Base-by-base conservation (phyloP, 2,329 filamentous ascomycete species). In the Fusarium proliferatum region DNA sequence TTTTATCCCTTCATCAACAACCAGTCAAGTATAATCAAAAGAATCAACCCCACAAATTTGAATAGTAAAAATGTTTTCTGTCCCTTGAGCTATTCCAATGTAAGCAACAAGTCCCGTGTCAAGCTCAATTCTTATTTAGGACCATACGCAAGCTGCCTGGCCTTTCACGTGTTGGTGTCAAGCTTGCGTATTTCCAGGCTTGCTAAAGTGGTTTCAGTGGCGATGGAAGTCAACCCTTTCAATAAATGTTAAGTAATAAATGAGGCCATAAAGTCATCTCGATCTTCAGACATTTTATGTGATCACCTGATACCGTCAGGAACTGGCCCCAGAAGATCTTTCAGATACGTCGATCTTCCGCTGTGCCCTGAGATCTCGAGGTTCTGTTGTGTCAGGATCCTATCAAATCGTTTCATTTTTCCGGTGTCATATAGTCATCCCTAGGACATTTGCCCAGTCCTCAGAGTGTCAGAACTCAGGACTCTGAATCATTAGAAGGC, bases 231-330 rank as follows among this genome's bases (percentile, higher is more conserved):
- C n/a, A 16, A 28, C 23, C 49, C 7, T 26, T 38, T 55, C 59
- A 53, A 56, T 30, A 28, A 38, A 38, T 26, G 26, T 74, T 64
- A 64, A 76, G 58, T 61, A 26, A 52, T 12, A 61, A 23, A 64
- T 61, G 56, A 45, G 39, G 28, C 57, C 62, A 64, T 46, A 61
- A 48, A 43, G 59, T 51, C 69, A 45, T 53, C 60, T 62, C 60
- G 38, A 60, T 43, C 52, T 64, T 46, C 55, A 33, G 43, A 55
- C 45, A 61, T 38, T 59, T 42, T 23, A 30, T 41, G 23, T 39
- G 39, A 28, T 58, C 65, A 52, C 64, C 57, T 42, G 49, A 63
- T 76, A 52, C 52, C 33, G 64, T 51, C 65, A 68, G 48, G 61
- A 67, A 73, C 69, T 72, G 71, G 56, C 45, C 62, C 58, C n/a